Conservation (phyloP, 1,284 basidiomycete species). For the Ustilago nuda region DNA sequence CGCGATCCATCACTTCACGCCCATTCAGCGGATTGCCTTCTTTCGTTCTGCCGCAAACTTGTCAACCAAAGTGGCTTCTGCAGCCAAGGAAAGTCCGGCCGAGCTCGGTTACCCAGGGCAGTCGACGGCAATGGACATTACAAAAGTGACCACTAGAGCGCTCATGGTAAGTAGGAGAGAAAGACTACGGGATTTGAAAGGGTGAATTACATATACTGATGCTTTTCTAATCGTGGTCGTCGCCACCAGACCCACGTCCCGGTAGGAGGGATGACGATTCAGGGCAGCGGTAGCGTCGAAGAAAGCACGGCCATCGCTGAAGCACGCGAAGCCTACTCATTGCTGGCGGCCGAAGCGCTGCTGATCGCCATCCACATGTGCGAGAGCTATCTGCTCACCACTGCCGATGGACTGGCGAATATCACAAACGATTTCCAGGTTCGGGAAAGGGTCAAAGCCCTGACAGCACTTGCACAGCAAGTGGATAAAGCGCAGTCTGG, state of each 20-base stretch:
- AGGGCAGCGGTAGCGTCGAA: neutral
- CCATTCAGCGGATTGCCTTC: conserved; percentile 10
- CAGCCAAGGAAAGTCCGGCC: conserved; percentile 6
- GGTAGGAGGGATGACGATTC: neutral
- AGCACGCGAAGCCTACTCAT: conserved; percentile 1
- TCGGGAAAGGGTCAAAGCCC: neutral
- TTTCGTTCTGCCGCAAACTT: conserved; percentile 31
- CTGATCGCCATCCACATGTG: conserved; percentile 16
- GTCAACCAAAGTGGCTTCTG: conserved; percentile 15
- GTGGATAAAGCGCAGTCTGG: neutral
- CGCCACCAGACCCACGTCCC: neutral
- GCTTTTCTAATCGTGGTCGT: neutral
- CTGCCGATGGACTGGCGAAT: neutral
- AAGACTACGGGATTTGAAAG: neutral
- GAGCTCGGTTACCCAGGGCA: conserved; percentile 14
- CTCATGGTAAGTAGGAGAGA: conserved; percentile 13
- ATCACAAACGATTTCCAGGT: neutral
- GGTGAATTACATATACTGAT: neutral
- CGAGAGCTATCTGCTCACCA: conserved; percentile 2
- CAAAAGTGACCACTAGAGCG: conserved; percentile 1
- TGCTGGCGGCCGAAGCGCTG: conserved; percentile 33
- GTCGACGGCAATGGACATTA: conserved; percentile 2
- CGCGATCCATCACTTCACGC: conserved; percentile 15
- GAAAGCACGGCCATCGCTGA: too few species aligned
- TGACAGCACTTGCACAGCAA: conserved; percentile 5